phyloP scores from a whole-genome alignment of 257 asterid species.

The Hygrophila difformis region DNA sequence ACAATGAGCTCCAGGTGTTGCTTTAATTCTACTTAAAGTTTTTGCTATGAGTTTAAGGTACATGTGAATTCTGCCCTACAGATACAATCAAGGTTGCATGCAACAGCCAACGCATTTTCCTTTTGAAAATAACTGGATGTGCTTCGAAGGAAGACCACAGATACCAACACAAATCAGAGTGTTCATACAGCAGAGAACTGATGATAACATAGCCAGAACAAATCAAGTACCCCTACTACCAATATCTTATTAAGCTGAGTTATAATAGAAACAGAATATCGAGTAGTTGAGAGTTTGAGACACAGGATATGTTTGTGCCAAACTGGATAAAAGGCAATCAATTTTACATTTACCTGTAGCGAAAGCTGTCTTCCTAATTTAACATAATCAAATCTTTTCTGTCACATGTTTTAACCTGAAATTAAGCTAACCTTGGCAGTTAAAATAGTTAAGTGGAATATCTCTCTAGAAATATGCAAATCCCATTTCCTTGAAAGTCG shows the following conservation, averaged over 20 bases:
- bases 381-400: too few species aligned
- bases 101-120: constrained; percentile 7
- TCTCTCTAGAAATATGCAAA: constrained; percentile 64
- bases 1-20: neutral
- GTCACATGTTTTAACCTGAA: neutral
- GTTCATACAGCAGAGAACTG: constrained; percentile 5
- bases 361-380: too few species aligned
- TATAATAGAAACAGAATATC: constrained; percentile 2
- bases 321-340: constrained; percentile 4
- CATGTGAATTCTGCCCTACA: too few species aligned
- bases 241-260: constrained; percentile 7
- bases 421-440: constrained; percentile 53
- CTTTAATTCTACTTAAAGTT: neutral
- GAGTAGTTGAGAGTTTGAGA: constrained; percentile 6
- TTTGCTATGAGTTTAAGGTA: neutral
- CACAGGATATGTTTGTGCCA: constrained; percentile 1
- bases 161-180: neutral
- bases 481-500: constrained; percentile 92
- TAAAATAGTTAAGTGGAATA: constrained; percentile 57
- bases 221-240: constrained; percentile 1
- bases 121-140: neutral
- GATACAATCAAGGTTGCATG: neutral
- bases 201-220: constrained; percentile 7
- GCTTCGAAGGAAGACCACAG: neutral
- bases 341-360: constrained; percentile 3